These are phyloP conservation scores for Iris pallida DNA, from an alignment of 116 monocot genomes.

Conservation along the genomic window DNA sequence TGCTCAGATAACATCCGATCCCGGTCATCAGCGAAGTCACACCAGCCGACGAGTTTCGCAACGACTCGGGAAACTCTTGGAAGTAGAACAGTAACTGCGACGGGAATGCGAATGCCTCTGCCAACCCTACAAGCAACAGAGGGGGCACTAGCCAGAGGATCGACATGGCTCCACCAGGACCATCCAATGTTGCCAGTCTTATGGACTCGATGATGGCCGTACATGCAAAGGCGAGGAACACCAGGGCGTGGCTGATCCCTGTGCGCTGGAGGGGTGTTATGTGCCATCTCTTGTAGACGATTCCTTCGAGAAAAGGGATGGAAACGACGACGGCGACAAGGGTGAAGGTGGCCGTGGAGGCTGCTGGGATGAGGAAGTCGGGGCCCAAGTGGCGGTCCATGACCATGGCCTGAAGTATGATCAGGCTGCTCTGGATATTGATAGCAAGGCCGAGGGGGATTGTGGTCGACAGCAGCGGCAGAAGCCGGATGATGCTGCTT, in stretches of 20 bases:
- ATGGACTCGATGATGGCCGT: conserved; percentile 26
- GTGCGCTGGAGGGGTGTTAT: conserved; percentile 24
- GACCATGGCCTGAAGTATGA: conserved; percentile 30
- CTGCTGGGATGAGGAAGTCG: conserved; percentile 23
- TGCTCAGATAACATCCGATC: conserved; percentile 32
- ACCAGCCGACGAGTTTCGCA: conserved; percentile 30
- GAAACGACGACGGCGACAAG: conserved; percentile 4
- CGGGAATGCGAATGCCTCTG: conserved; percentile 31
- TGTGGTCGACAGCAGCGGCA: conserved; percentile 24
- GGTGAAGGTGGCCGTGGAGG: conserved; percentile 22
- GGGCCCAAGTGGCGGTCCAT: conserved; percentile 41
- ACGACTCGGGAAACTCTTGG: conserved; percentile 29
- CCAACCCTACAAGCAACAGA: conserved; percentile 10
- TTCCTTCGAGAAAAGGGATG: conserved; percentile 20
- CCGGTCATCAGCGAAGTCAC: conserved; percentile 17
- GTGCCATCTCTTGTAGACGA: background rate
- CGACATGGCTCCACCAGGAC: conserved; percentile 15
- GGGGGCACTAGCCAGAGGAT: conserved; percentile 31
- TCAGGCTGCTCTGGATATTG: conserved; percentile 25
- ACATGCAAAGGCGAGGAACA: conserved; percentile 8
- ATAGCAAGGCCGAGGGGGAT: conserved; percentile 28
- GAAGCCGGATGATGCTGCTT: conserved; percentile 13
- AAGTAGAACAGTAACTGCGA: conserved; percentile 30
- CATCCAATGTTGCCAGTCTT: background rate
- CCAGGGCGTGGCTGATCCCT: conserved; percentile 25